Conservation (phyloP, 331 rosid genomes). For the Rosa hybrid region DNA sequence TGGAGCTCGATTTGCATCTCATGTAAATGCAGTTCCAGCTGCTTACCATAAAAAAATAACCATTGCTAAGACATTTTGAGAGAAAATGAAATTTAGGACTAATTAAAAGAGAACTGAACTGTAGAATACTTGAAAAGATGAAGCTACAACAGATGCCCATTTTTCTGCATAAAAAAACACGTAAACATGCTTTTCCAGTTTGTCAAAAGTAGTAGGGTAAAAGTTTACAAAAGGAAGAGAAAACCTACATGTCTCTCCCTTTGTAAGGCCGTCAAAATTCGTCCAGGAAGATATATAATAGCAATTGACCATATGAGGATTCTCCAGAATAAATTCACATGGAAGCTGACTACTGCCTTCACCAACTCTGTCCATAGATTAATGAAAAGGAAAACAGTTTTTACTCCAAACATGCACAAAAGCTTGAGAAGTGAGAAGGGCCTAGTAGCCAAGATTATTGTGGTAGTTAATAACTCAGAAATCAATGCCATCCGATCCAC, state of each 20-base stretch:
- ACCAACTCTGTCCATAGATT: conserved; percentile 61
- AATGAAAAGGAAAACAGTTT: conserved; percentile 40
- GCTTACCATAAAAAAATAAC: conserved; percentile 22
- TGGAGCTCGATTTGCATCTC: conserved; percentile 54
- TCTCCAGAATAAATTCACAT: conserved; percentile 48
- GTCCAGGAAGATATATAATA: conserved; percentile 60
- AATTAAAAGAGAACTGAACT: neutral
- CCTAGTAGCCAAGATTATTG: conserved; percentile 43
- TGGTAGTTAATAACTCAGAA: conserved; percentile 36
- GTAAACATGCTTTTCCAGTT: neutral
- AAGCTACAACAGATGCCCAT: neutral
- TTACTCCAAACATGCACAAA: conserved; percentile 49
- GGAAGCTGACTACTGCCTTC: conserved; percentile 38
- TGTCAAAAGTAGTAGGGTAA: neutral
- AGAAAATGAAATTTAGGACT: neutral
- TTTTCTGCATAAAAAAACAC: neutral
- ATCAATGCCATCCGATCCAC: conserved; percentile 47
- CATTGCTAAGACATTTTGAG: neutral
- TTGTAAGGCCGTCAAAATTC: conserved; percentile 50
- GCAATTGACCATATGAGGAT: conserved; percentile 49
- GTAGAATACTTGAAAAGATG: neutral
- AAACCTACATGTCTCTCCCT: conserved; percentile 69
- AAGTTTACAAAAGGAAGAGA: conserved; percentile 1
- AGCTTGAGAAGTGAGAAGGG: conserved; percentile 46
- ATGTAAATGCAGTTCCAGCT: conserved; percentile 54